A percentile compares a stretch with the other conserved stretches of the same genome.
Conservation (phyloP, 2,329 filamentous ascomycete genomes). For the Sporothrix globosa region DNA sequence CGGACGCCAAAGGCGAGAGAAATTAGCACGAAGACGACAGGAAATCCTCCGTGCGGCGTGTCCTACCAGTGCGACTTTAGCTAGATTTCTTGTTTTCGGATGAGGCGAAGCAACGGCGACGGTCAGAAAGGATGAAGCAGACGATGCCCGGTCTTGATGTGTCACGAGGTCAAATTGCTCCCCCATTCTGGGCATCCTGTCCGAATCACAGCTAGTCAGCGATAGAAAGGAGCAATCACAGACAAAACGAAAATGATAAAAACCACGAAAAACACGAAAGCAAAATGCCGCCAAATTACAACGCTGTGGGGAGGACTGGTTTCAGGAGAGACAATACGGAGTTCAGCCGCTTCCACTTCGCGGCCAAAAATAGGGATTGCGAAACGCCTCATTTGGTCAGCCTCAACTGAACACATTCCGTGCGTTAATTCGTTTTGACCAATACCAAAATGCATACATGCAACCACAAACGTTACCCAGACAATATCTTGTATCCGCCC, state of each 20-base stretch:
- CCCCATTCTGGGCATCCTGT: neutral
- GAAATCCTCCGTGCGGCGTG: neutral
- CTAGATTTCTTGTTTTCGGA: neutral
- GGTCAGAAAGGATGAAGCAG: neutral
- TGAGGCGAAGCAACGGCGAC: conserved; percentile 5
- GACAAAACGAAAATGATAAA: neutral
- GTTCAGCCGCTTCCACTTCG: neutral
- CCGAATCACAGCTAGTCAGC: conserved; percentile 21
- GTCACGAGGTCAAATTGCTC: neutral
- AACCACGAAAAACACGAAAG: neutral
- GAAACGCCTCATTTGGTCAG: neutral
- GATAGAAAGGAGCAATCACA: neutral
- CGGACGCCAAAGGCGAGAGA: conserved; percentile 14
- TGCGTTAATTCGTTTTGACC: neutral
- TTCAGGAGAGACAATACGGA: neutral
- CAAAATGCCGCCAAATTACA: neutral
- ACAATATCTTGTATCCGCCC: too few relatives aligned
- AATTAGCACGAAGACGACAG: too few relatives aligned
- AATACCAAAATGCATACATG: neutral
- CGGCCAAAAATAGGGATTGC: neutral
- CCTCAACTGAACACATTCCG: neutral
- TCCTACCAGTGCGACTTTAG: neutral
- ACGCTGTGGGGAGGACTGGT: conserved; percentile 1
- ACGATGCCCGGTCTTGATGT: neutral
- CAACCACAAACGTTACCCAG: conserved; percentile 13